These are phyloP conservation scores for Fraxinus americana DNA, from an alignment of 257 asterid species.

Conservation along the genomic window DNA sequence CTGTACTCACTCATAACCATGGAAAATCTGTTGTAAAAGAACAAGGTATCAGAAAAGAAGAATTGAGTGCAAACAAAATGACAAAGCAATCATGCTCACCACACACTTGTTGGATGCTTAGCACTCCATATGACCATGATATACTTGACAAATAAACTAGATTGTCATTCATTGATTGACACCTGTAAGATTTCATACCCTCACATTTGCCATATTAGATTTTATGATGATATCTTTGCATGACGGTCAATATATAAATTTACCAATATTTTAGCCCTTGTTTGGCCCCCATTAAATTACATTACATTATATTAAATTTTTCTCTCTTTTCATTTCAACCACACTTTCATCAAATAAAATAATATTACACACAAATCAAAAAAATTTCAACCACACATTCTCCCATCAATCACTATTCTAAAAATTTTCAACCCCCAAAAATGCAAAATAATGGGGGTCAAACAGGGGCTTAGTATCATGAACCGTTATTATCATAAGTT, in stretches of 20 bases:
- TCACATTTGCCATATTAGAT: neutral
- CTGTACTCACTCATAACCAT: neutral
- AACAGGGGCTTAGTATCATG: neutral
- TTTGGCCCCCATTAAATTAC: no score
- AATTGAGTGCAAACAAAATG: neutral
- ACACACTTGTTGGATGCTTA: neutral
- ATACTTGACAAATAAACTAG: neutral
- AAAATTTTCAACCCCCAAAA: no score
- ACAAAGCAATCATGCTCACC: neutral
- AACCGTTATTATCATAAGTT: neutral
- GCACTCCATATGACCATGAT: slow-evolving; percentile 12
- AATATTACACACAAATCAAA: no score
- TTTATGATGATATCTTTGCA: neutral
- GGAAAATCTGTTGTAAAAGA: neutral
- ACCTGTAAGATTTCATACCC: slow-evolving; percentile 6
- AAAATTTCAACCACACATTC: no score
- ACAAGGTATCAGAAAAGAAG: neutral
- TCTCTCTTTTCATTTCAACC: no score
- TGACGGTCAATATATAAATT: neutral
- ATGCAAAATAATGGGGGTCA: no score
- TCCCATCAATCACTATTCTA: no score
- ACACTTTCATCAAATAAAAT: no score
- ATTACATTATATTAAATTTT: no score
- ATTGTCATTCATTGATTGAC: neutral
- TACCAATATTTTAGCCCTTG: neutral